These are phyloP conservation scores for Acanthamoeba castellanii DNA, from an alignment of 208 protist genomes.

Conservation along the genomic window DNA sequence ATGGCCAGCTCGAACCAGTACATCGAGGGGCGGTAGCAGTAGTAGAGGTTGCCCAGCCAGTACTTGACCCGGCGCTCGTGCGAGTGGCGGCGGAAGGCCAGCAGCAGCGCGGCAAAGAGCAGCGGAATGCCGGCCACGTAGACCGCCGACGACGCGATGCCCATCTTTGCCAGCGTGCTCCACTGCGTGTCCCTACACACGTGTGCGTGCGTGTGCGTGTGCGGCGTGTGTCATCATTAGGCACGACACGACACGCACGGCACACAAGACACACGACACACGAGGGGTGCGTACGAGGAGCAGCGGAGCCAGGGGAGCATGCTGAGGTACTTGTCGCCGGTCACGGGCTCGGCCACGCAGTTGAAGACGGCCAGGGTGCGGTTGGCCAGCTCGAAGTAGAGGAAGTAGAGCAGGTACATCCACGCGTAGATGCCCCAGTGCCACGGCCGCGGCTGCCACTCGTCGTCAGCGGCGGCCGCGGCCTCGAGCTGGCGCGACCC, in stretches of 20 bases:
- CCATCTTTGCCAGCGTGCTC: background rate
- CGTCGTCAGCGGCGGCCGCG: background rate
- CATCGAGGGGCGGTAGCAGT: conserved; percentile 45
- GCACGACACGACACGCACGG: too few relatives aligned
- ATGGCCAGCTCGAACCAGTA: conserved; percentile 51
- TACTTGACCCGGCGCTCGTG: background rate
- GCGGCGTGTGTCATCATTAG: too few relatives aligned
- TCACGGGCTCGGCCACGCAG: background rate
- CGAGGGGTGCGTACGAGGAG: background rate
- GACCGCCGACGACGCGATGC: background rate
- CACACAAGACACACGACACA: background rate
- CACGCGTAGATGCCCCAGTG: conserved; percentile 21
- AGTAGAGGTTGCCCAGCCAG: conserved; percentile 50
- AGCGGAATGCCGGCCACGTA: conserved; percentile 54
- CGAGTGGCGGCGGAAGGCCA: background rate
- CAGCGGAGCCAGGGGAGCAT: conserved; percentile 48
- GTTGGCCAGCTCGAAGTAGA: conserved; percentile 55
- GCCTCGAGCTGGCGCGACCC: too few relatives aligned
- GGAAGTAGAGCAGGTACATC: conserved; percentile 22
- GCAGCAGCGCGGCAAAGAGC: conserved; percentile 16
- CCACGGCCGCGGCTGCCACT: conserved; percentile 9
- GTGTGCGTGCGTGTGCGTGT: background rate
- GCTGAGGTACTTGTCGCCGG: background rate
- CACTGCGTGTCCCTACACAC: conserved; percentile 22
- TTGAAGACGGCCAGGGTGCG: conserved; percentile 42